Conservation (phyloP, 306 rosid species). For the Lablab purpureus region DNA sequence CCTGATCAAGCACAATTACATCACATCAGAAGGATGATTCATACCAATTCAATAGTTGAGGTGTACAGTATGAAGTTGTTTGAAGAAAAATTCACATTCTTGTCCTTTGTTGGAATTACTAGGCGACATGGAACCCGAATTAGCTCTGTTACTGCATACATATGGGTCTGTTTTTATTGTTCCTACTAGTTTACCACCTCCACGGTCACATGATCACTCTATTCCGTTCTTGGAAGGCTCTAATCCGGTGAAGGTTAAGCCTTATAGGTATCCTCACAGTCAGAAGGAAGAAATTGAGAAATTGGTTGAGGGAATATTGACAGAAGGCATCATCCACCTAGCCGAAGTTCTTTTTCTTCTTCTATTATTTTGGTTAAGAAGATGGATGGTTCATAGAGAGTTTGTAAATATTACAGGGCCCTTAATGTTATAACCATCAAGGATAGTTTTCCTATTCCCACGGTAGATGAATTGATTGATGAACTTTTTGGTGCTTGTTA, state of each 20-base stretch:
- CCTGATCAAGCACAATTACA: too few relatives aligned
- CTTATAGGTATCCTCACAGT: background rate
- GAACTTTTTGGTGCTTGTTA: background rate
- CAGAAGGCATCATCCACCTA: background rate
- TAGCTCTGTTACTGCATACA: too few relatives aligned
- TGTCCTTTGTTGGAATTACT: too few relatives aligned
- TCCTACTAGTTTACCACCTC: too few relatives aligned
- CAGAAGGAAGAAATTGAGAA: background rate
- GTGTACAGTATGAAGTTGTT: too few relatives aligned
- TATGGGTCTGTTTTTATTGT: too few relatives aligned
- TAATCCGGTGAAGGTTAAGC: background rate
- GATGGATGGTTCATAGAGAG: background rate
- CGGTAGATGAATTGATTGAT: background rate
- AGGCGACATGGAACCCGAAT: too few relatives aligned
- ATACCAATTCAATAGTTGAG: too few relatives aligned
- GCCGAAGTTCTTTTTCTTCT: background rate
- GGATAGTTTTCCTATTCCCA: background rate
- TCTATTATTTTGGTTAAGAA: background rate
- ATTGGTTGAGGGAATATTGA: background rate
- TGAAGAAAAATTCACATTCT: too few relatives aligned
- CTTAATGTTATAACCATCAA: background rate
- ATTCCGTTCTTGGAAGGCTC: background rate
- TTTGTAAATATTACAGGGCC: background rate
- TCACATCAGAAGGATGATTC: too few relatives aligned
- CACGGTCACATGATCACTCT: too few relatives aligned